Percentiles rank a stretch among this genome's conserved stretches.
phyloP scores from a whole-genome alignment of 768 basidiomycete species.

The Trametes meyenii region DNA sequence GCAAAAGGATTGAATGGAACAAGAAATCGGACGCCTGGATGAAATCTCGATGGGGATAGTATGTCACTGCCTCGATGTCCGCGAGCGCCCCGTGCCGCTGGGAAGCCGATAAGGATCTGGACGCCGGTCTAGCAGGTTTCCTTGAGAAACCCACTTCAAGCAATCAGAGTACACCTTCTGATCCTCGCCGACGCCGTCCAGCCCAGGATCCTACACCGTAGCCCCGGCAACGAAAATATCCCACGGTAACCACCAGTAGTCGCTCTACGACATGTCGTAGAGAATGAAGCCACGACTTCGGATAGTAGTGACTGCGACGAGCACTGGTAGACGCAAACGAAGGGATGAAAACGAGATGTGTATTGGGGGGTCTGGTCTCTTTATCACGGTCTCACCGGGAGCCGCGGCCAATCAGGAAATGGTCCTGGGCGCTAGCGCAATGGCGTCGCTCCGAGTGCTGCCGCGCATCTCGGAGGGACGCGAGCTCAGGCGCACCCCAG shows the following conservation, averaged over 20 bases:
- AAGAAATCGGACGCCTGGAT: background rate
- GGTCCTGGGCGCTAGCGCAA: background rate
- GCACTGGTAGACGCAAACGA: too few species aligned
- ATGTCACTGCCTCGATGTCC: slow-evolving; percentile 8
- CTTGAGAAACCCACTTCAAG: background rate
- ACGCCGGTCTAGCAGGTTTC: background rate
- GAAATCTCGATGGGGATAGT: background rate
- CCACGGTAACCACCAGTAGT: too few species aligned
- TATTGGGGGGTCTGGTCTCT: too few species aligned
- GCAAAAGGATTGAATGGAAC: background rate
- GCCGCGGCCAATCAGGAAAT: slow-evolving; percentile 14
- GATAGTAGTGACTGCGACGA: too few species aligned
- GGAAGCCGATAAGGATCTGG: background rate
- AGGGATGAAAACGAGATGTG: too few species aligned
- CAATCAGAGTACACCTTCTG: slow-evolving; percentile 1
- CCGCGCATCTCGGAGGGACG: background rate
- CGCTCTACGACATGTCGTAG: too few species aligned
- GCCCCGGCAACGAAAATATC: background rate
- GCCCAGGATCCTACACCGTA: background rate
- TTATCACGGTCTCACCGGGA: too few species aligned
- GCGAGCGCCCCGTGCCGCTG: slow-evolving; percentile 2
- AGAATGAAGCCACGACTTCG: too few species aligned
- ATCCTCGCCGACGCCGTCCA: background rate
- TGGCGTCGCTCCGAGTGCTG: background rate
- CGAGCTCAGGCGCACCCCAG: background rate